phyloP scores from a whole-genome alignment of 2,329 filamentous ascomycete species.

The Fusarium mexicanum region DNA sequence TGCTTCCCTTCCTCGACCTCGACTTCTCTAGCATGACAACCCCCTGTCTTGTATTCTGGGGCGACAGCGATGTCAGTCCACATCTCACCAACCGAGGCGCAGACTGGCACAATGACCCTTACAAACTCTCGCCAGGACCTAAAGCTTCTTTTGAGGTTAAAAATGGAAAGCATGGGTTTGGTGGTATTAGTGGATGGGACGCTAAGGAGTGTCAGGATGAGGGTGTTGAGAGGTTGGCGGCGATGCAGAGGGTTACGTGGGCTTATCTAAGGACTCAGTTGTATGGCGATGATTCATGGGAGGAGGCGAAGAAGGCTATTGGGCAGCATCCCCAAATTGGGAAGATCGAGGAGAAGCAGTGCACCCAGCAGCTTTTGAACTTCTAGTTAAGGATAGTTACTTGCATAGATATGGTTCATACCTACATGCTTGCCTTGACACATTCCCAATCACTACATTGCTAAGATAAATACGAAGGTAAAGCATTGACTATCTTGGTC shows the following conservation, averaged over 20 bases:
- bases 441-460: not conserved
- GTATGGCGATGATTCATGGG: constrained; percentile 33
- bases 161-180: constrained; percentile 40
- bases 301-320: constrained; percentile 26
- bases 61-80: constrained; percentile 35
- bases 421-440: not conserved
- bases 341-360: constrained; percentile 30
- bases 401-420: too few relatives aligned
- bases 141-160: constrained; percentile 36
- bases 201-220: constrained; percentile 41
- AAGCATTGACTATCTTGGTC: not conserved
- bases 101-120: constrained; percentile 41
- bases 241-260: constrained; percentile 39
- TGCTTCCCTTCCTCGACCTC: constrained; percentile 34
- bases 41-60: constrained; percentile 38
- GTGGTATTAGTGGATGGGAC: constrained; percentile 42
- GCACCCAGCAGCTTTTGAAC: not conserved
- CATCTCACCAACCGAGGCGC: constrained; percentile 35
- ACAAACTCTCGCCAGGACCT: constrained; percentile 19
- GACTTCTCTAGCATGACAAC: constrained; percentile 36
- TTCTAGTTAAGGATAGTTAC: not conserved
- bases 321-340: constrained; percentile 23
- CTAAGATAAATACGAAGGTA: not conserved
- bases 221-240: constrained; percentile 33
- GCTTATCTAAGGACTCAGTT: constrained; percentile 39